These are phyloP conservation scores for Eucalyptus albens DNA, from an alignment of 345 rosid genomes.

Conservation along the genomic window DNA sequence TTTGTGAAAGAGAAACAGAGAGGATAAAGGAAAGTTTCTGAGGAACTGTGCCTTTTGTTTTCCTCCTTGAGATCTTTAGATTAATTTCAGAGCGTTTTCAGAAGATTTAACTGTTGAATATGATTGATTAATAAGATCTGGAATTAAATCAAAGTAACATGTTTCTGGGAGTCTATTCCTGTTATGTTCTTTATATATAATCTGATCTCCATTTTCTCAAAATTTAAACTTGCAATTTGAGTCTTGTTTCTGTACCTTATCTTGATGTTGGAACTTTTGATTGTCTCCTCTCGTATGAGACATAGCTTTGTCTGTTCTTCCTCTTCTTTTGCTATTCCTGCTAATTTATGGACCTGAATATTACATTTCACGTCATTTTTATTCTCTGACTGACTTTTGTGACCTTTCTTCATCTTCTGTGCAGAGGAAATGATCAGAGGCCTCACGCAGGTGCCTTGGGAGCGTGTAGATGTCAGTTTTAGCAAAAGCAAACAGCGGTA, in stretches of 20 bases:
- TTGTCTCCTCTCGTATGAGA: background rate
- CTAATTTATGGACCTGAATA: background rate
- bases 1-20: background rate
- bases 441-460: slow-evolving; percentile 75
- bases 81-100: background rate
- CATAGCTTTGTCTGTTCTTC: background rate
- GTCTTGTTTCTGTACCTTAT: background rate
- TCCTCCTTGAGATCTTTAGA: background rate
- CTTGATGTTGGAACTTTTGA: background rate
- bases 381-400: background rate
- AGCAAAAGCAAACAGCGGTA: slow-evolving; percentile 70
- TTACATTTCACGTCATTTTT: background rate
- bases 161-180: background rate
- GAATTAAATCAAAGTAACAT: background rate
- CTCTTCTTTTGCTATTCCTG: background rate
- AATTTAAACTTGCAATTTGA: background rate
- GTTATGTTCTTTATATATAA: background rate
- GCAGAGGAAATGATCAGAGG: slow-evolving; percentile 85
- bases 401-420: background rate
- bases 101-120: background rate
- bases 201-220: background rate
- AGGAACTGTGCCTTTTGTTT: background rate
- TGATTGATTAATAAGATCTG: background rate
- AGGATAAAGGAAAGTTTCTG: background rate
- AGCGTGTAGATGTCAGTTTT: slow-evolving; percentile 89